These are phyloP conservation scores for Helotiales sp. DNA, from an alignment of 2,329 filamentous ascomycete species.

Conservation along the genomic window DNA sequence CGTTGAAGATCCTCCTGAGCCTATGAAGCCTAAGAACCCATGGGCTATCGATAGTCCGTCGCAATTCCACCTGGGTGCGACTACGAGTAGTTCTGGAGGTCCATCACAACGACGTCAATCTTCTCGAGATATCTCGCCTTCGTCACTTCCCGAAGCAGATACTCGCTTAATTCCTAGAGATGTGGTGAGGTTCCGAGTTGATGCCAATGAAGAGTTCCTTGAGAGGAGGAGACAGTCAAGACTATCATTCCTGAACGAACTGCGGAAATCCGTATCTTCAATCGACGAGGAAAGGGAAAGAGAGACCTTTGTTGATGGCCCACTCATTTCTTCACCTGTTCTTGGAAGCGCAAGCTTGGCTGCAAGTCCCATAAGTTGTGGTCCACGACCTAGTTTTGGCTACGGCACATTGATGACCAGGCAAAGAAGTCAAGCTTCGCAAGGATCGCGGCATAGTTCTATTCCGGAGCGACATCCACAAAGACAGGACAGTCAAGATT, in stretches of 20 bases:
- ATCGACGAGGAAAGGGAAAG: slow-evolving; percentile 35
- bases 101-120: slow-evolving; percentile 13
- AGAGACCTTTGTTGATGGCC: slow-evolving; percentile 17
- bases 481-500: slow-evolving; percentile 34
- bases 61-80: slow-evolving; percentile 26
- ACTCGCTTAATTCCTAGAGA: slow-evolving; percentile 36
- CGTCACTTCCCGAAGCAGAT: slow-evolving; percentile 14
- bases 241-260: slow-evolving; percentile 36
- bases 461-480: slow-evolving; percentile 28
- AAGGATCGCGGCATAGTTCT: slow-evolving; percentile 35
- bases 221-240: slow-evolving; percentile 36
- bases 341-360: slow-evolving; percentile 16
- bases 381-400: slow-evolving; percentile 31
- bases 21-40: slow-evolving; percentile 31
- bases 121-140: slow-evolving; percentile 32
- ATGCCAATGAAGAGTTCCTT: slow-evolving; percentile 39
- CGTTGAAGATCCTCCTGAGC: slow-evolving; percentile 17
- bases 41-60: slow-evolving; percentile 32
- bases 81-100: slow-evolving; percentile 13
- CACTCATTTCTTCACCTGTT: slow-evolving; percentile 22
- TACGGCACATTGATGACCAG: slow-evolving; percentile 36
- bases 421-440: slow-evolving; percentile 36
- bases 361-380: slow-evolving; percentile 33
- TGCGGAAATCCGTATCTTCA: slow-evolving; percentile 33
- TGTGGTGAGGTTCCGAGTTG: slow-evolving; percentile 32